These are phyloP conservation scores for Malbranchea cinnamomea DNA, from an alignment of 2,329 filamentous ascomycete species.

Conservation along the genomic window DNA sequence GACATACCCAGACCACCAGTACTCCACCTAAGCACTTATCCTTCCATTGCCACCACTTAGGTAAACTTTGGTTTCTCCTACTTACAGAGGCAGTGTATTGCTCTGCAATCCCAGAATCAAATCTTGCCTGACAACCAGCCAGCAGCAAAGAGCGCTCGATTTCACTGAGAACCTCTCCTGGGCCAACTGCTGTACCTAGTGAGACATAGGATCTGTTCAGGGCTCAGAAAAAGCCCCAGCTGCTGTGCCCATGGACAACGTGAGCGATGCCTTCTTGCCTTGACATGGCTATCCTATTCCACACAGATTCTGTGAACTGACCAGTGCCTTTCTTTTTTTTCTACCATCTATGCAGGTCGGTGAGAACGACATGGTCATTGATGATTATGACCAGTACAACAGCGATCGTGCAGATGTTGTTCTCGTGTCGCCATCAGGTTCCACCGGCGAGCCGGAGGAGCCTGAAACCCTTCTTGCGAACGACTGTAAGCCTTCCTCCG, in stretches of 20 bases:
- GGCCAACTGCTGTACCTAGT: no score
- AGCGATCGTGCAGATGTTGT: slow-evolving; percentile 48
- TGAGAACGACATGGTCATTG: slow-evolving; percentile 48
- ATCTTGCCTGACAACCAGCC: not conserved
- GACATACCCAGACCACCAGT: no score
- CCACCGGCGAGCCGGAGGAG: slow-evolving; percentile 37
- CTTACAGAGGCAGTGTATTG: not conserved
- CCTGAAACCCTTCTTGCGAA: slow-evolving; percentile 41
- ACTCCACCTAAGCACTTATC: no score
- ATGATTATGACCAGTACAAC: slow-evolving; percentile 41
- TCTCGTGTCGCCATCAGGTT: slow-evolving; percentile 46
- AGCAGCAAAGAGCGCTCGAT: no score
- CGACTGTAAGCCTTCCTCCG: slow-evolving; percentile 30
- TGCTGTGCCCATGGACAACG: slow-evolving; percentile 7
- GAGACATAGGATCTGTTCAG: no score
- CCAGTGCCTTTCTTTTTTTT: slow-evolving; percentile 16
- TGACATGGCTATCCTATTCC: not conserved
- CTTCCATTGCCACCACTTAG: no score
- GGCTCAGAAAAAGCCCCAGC: not conserved
- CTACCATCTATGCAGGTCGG: slow-evolving; percentile 29
- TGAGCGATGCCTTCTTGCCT: slow-evolving; percentile 2
- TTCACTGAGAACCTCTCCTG: no score
- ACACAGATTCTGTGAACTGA: not conserved
- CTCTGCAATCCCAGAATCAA: not conserved
- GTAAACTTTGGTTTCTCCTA: not conserved